Conservation (phyloP, 2,329 filamentous ascomycete species). For the Talaromyces sp. region DNA sequence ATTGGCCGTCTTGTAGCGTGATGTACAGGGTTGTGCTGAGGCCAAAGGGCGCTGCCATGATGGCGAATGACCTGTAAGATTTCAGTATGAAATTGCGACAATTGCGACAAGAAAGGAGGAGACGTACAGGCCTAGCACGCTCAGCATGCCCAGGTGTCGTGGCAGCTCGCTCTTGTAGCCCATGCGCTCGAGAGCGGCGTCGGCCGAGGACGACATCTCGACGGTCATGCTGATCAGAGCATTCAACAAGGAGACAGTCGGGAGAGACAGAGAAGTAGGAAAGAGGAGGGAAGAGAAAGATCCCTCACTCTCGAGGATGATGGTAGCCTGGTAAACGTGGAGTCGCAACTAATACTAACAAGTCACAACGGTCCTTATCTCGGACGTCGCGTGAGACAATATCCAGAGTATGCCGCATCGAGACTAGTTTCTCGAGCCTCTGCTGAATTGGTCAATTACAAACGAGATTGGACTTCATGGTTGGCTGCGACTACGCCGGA, state of each 20-base stretch:
- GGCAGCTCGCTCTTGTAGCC: slow-evolving; percentile 64
- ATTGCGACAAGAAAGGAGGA: neutral
- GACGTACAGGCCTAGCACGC: slow-evolving; percentile 56
- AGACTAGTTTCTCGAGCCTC: neutral
- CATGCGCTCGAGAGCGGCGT: slow-evolving; percentile 59
- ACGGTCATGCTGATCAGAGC: neutral
- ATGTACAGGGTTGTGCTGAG: slow-evolving; percentile 64
- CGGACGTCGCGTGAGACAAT: neutral
- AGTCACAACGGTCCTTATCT: neutral
- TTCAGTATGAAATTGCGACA: neutral
- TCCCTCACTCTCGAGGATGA: neutral
- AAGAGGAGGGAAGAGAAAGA: neutral
- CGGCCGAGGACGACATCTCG: slow-evolving; percentile 30
- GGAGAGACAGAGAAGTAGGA: neutral
- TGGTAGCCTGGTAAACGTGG: neutral
- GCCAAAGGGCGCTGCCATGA: slow-evolving; percentile 67
- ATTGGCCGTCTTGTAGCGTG: slow-evolving; percentile 61
- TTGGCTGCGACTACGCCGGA: neutral
- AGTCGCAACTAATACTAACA: too few relatives aligned
- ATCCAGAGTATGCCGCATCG: neutral
- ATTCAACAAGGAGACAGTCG: neutral
- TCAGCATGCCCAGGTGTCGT: slow-evolving; percentile 62
- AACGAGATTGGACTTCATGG: neutral
- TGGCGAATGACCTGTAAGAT: slow-evolving; percentile 56
- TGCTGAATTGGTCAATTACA: neutral